Evolutionary conservation across 2,329 filamentous ascomycete species (phyloP), one percentile per base, ranked within the genome.

Genomic region (Pseudogymnoascus sp.): DNA sequence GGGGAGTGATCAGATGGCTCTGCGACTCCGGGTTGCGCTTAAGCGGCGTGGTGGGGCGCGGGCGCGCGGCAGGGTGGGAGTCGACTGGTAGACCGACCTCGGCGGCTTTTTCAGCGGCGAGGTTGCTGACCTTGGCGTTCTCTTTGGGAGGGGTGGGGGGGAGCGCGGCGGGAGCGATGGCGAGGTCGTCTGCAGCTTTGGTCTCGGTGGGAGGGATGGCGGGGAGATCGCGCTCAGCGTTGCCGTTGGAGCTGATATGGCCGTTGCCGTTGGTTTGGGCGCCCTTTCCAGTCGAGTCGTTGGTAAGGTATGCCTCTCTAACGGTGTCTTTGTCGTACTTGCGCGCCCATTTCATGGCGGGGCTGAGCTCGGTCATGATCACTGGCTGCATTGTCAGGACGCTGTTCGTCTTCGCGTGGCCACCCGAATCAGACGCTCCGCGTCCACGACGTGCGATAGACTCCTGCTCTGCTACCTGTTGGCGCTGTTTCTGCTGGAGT

Each of bases 261-360:
- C 62, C 64, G 15, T 71, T 70, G 67, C 60, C 62, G 68, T 64
- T 9, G 35, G 42, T 61, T 35, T 62, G 13, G 65, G 65, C 64
- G 74, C 75, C 62, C 80, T 78, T 38, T 21, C 93, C 92, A 44
- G 89, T 87, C 68, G 82, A 85, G 59, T 78, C 79, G 72, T 96
- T 87, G 53, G 86, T 84, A 61, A 97, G 81, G 75, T 97, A 97
- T n/a, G 90, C 87, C 67, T 91, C 87, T 62, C 92, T 87, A 66
- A 96, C 88, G 7, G 88, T 82, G 71, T 95, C 87, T 76, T 95
- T 96, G 76, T 97, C 95, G 73, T 97, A 97, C 71, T 92, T 92
- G 75, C 83, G 93, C 33, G 93, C 91, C 95, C 95, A 99, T 75
- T 96, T 96, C 87, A 99, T 88, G 1, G 95, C 95, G 23, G 92